These are phyloP conservation scores for Amaranthus cruentus DNA, from an alignment of 148 eudicot species.

Conservation along the genomic window DNA sequence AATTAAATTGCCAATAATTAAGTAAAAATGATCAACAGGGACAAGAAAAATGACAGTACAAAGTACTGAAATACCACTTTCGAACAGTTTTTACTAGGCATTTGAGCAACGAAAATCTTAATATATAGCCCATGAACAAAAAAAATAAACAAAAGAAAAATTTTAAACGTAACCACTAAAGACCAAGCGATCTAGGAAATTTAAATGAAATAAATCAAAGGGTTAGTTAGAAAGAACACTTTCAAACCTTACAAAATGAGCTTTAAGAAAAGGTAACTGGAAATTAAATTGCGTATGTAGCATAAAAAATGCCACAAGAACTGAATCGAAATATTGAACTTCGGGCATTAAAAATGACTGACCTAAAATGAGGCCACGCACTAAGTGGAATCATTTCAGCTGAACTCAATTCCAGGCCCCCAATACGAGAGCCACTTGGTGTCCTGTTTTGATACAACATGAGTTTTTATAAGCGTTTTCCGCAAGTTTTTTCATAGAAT, in stretches of 20 bases:
- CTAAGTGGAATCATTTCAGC: conserved; percentile 96
- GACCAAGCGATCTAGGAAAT: conserved; percentile 14
- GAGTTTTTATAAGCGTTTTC: conserved; percentile 65
- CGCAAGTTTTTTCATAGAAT: conserved; percentile 40
- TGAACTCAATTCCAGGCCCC: conserved; percentile 98
- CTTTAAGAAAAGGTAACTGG: conserved; percentile 33
- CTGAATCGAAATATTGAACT: conserved; percentile 32
- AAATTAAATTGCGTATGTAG: conserved; percentile 45
- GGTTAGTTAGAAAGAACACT: conserved; percentile 19
- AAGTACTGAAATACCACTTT: neutral
- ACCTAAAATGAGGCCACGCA: conserved; percentile 96
- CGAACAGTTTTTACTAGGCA: neutral
- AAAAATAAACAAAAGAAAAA: conserved; percentile 9
- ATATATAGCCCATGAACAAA: neutral
- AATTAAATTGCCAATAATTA: too few species aligned
- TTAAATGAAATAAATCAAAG: conserved; percentile 14
- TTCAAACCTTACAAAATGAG: conserved; percentile 28
- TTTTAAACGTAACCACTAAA: neutral
- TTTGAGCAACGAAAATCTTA: neutral
- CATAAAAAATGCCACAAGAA: conserved; percentile 57
- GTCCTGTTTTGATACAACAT: conserved; percentile 96
- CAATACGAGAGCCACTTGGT: conserved; percentile 92
- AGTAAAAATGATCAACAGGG: too few species aligned
- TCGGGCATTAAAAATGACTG: conserved; percentile 68
- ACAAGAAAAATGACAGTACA: neutral